Conservation (phyloP, 2,329 filamentous ascomycete species). For the Cordyceps fumosorosea region DNA sequence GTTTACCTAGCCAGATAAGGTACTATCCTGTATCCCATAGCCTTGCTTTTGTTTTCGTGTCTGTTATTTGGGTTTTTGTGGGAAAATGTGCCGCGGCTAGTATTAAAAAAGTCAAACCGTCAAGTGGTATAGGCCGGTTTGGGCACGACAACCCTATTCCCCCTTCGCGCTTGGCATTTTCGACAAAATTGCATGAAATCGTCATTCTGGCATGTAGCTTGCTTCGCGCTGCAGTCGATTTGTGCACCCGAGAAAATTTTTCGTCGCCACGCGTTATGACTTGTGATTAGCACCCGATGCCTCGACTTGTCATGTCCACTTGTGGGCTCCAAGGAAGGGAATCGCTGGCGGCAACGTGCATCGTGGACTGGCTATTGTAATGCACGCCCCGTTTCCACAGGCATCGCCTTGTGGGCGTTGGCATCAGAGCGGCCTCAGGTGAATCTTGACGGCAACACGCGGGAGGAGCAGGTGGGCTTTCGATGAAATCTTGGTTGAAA, state of each 20-base stretch:
- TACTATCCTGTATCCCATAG: not conserved
- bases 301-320: not conserved
- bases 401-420: not conserved
- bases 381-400: conserved; percentile 8
- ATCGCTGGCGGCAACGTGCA: conserved; percentile 6
- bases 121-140: not conserved
- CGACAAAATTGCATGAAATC: not conserved
- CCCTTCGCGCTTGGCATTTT: not conserved
- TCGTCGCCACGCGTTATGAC: not conserved
- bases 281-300: not conserved
- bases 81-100: not conserved
- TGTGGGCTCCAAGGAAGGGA: not conserved
- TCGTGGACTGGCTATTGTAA: conserved; percentile 7
- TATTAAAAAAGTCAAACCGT: not conserved
- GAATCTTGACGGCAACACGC: not conserved
- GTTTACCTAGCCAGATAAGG: not conserved
- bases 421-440: conserved; percentile 1
- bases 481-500: not conserved
- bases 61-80: not conserved
- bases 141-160: not conserved
- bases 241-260: not conserved
- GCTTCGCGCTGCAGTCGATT: not conserved
- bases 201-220: not conserved
- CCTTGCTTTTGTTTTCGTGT: not conserved
- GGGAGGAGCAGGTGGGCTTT: not conserved